Evolutionary conservation across 805 yeast genomes (phyloP).

Genomic region (Diddensiella transvaalensis): DNA sequence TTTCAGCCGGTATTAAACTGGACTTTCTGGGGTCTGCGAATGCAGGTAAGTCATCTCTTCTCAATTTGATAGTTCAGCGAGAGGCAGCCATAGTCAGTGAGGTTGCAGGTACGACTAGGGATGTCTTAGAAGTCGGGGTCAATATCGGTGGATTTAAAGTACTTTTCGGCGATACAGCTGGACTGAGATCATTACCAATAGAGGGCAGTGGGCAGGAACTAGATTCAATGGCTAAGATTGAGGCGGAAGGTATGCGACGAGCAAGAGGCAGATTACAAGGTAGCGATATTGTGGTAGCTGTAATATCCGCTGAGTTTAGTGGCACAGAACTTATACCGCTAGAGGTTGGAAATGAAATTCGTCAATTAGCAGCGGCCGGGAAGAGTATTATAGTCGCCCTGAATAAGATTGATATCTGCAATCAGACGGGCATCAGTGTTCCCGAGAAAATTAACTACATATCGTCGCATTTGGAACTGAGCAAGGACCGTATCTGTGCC

Average conservation of each 20-base stretch:
- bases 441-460: neutral
- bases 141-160: conserved; percentile 84
- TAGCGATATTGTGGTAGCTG: conserved; percentile 68
- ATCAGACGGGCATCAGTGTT: neutral
- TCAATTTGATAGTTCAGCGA: conserved; percentile 70
- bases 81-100: conserved; percentile 90
- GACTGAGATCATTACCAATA: conserved; percentile 48
- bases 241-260: conserved; percentile 73
- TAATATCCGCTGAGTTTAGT: conserved; percentile 31
- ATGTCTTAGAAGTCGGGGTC: conserved; percentile 73
- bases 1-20: conserved; percentile 68
- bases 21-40: conserved; percentile 88
- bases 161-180: conserved; percentile 89
- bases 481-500: conserved; percentile 20
- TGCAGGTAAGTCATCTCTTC: conserved; percentile 88
- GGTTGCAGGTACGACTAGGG: conserved; percentile 93
- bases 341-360: conserved; percentile 20
- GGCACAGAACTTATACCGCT: conserved; percentile 7
- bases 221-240: conserved; percentile 41
- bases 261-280: conserved; percentile 58
- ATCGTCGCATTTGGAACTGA: conserved; percentile 19
- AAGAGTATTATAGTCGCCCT: conserved; percentile 29
- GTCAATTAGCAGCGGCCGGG: neutral
- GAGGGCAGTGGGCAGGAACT: conserved; percentile 26
- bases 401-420: conserved; percentile 33